Evolutionary conservation across 306 rosid genomes (phyloP), one percentile per base, ranked within the genome.

Genomic region (Astragalus membranaceus): DNA sequence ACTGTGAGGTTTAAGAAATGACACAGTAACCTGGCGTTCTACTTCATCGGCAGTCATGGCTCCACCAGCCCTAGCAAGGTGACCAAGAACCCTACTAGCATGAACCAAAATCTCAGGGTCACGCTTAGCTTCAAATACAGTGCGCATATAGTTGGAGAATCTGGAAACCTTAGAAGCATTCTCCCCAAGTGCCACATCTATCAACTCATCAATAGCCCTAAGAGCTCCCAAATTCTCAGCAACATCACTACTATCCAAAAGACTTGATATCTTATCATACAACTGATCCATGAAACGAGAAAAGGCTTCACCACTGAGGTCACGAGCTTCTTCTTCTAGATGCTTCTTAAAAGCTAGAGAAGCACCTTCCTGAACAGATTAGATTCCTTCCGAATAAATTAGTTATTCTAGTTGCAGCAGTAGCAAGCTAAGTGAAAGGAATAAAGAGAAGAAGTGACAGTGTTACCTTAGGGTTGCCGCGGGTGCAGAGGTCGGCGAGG

Each of bases 41-140:
- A 94, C 97, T 85, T 94, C 97, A 78, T 94, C 97, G 0, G 97
- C 97, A 10, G 99, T 94, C 97, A 91, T 94, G 55, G 99, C 92
- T 49, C 99, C 99, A 5, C 99, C 99, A 4, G 99, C 97, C 82
- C 96, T 83, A 36, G 92, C 99, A 9, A 94, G 86, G 70, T 94
- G 99, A 67, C 99, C 99, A 50, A 94, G 84, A 79, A 94, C 99
- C 76, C 85, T 88, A 75, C 99, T 91, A 33, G 97, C 99, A 36
- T 88, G 87, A 76, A 87, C 95, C 79, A 94, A 78, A 70, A 88
- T 87, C 42, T 91, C 99, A 30, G 97, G 91, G 81, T 94, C 96
- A 64, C 95, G 96, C 74, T 94, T 94, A 33, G 75, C 70, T 53
- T 94, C 99, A 66, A 94, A 94, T 44, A 88, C 99, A 71, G 67